Evolutionary conservation across 2,329 filamentous ascomycete species (phyloP), one percentile per base, ranked within the genome.

Genomic region (Colletotrichum sp.): DNA sequence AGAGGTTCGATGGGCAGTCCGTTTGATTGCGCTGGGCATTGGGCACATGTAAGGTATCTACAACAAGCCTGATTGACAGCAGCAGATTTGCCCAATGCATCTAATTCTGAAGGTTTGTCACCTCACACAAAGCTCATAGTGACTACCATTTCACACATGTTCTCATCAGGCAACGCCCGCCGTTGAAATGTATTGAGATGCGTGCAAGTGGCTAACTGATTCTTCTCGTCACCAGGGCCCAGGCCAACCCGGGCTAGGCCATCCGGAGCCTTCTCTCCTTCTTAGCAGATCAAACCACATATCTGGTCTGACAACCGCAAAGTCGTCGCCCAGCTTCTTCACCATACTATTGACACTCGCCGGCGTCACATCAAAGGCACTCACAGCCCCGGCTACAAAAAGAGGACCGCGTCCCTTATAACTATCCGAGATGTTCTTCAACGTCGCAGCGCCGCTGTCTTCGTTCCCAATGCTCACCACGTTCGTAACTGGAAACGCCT

Each of bases 261-360:
- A 28, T 32, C 60, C 60, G 7, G 32, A 52, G 34, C 30, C 15
- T 32, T 28, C 52, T 24, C 15, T 49, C 55, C 21, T 16, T 30
- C 71, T 72, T 6, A 72, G 52, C 26, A 72, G n/a, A 28, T 72
- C 28, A n/a, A 72, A 68, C 71, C 71, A 72, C 18, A 21, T 34
- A 36, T 72, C 71, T 3, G 63, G 71, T 30, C 64, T 26, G 15
- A 72, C 55, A 12, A 72, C 30, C 18, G 60, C 71, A 52, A 72
- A 72, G 3, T 72, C 71, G 5, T 28, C 7, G 7, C 64, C 71
- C 10, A 72, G 36, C 16, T 36, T 36, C 34, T 63, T 69, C 8
- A 72, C 71, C 71, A 72, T 68, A 13, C 36, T 16, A 13, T 12
- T 59, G 9, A 72, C n/a, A n/a, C 28, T 69, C 1, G 64, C 18